Percentiles rank a stretch among this genome's conserved stretches.
These are phyloP conservation scores for Ceratocystis alfenasii DNA, from an alignment of 2,329 filamentous ascomycete genomes.

Conservation along the genomic window DNA sequence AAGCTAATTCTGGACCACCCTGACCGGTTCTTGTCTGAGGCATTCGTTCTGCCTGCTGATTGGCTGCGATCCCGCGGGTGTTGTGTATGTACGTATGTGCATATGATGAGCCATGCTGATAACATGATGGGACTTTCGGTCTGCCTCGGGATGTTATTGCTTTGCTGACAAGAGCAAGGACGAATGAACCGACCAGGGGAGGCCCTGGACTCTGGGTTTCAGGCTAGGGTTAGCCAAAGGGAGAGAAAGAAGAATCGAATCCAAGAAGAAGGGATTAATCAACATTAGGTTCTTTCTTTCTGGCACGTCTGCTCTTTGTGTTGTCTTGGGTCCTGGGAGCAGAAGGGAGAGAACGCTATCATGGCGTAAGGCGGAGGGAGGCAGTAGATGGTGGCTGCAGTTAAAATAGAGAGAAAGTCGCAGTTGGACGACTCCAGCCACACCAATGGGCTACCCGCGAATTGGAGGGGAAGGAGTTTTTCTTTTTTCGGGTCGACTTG, in stretches of 20 bases:
- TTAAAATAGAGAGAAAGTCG: slow-evolving; percentile 1
- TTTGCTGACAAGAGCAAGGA: background rate
- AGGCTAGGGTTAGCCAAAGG: background rate
- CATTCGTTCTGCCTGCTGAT: background rate
- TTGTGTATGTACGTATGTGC: background rate
- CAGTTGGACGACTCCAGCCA: too few species aligned
- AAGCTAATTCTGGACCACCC: background rate
- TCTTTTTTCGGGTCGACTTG: background rate
- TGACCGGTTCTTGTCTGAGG: background rate
- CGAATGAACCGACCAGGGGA: too few species aligned
- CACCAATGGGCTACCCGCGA: too few species aligned
- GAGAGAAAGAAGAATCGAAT: background rate
- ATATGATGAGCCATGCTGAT: background rate
- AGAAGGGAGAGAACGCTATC: background rate
- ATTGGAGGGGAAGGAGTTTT: background rate
- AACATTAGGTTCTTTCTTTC: background rate
- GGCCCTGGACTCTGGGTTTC: background rate
- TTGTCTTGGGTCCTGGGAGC: background rate
- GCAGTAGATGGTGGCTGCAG: background rate
- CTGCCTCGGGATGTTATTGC: background rate
- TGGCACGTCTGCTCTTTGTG: background rate
- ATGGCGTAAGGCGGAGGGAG: background rate
- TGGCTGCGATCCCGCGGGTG: background rate
- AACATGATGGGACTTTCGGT: background rate
- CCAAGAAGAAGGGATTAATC: background rate